A percentile compares a stretch with the other conserved stretches of the same genome.
Conservation (phyloP, 2,329 filamentous ascomycete species). For the Aphanoascus verrucosus region DNA sequence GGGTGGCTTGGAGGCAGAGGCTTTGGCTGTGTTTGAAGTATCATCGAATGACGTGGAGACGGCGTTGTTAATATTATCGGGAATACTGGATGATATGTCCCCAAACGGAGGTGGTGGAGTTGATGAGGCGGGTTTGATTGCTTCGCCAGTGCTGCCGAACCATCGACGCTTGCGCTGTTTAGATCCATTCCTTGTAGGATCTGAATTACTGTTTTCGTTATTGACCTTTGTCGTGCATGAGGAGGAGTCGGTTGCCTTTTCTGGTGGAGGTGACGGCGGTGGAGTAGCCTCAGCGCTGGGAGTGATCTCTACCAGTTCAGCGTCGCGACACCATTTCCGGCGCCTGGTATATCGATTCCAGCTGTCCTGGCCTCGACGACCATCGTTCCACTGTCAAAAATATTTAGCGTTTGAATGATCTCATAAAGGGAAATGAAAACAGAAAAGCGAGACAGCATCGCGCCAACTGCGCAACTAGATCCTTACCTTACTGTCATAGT, state of each 20-base stretch:
- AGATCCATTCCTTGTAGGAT: slow-evolving; percentile 24
- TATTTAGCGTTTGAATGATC: slow-evolving; percentile 1
- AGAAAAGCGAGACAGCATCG: neutral
- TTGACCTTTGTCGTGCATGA: slow-evolving; percentile 7
- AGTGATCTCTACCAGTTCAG: slow-evolving; percentile 76
- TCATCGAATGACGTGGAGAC: slow-evolving; percentile 7
- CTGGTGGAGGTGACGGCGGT: slow-evolving; percentile 32
- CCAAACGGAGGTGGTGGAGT: neutral
- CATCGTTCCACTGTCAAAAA: slow-evolving; percentile 68
- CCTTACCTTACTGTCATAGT: slow-evolving; percentile 88
- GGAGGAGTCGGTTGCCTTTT: slow-evolving; percentile 23
- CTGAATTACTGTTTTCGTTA: slow-evolving; percentile 13
- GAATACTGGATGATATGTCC: slow-evolving; percentile 7
- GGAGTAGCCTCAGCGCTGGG: slow-evolving; percentile 9
- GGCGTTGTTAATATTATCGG: slow-evolving; percentile 4
- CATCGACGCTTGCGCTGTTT: slow-evolving; percentile 28
- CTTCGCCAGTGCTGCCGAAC: slow-evolving; percentile 21
- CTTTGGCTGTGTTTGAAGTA: neutral
- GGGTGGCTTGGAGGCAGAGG: neutral
- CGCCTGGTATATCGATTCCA: slow-evolving; percentile 92
- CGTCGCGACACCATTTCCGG: slow-evolving; percentile 92
- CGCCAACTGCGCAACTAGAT: neutral
- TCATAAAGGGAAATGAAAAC: neutral
- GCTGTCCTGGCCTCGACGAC: slow-evolving; percentile 70
- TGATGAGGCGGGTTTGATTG: slow-evolving; percentile 8